These are phyloP conservation scores for Triangularia setosa DNA, from an alignment of 2,329 filamentous ascomycete genomes.

Conservation along the genomic window DNA sequence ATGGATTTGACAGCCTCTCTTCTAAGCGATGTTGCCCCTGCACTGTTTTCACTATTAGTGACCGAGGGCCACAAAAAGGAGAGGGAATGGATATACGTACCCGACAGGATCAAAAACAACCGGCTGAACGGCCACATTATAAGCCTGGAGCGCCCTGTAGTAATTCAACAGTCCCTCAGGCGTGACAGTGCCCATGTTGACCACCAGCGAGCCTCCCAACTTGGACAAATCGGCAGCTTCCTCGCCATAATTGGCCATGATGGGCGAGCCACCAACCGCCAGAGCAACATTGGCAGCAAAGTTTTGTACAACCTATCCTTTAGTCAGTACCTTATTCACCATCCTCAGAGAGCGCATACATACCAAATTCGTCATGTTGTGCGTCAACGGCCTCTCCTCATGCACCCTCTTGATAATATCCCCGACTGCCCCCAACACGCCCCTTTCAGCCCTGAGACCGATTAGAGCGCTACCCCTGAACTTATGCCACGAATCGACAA, in stretches of 20 bases:
- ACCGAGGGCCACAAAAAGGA: background rate
- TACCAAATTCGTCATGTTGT: constrained; percentile 95
- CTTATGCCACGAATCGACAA: constrained; percentile 41
- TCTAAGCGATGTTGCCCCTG: constrained; percentile 74
- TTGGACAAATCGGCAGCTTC: constrained; percentile 78
- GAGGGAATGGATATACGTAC: constrained; percentile 38
- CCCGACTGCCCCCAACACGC: constrained; percentile 28
- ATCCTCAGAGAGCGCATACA: background rate
- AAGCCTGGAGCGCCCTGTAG: constrained; percentile 68
- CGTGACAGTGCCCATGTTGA: constrained; percentile 94
- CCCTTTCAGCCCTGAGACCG: background rate
- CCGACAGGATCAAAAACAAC: constrained; percentile 88
- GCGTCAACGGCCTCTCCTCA: constrained; percentile 66
- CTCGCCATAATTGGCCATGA: constrained; percentile 85
- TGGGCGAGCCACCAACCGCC: constrained; percentile 79
- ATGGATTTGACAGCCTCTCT: constrained; percentile 67
- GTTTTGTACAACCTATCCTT: constrained; percentile 71
- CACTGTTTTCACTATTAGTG: constrained; percentile 39
- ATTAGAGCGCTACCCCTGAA: background rate
- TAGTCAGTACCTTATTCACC: background rate
- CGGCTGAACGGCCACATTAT: constrained; percentile 72
- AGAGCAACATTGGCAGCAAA: constrained; percentile 89
- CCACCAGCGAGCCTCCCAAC: constrained; percentile 72
- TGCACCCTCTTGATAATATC: constrained; percentile 59
- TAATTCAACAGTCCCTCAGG: constrained; percentile 70